Evolutionary conservation across 768 basidiomycete species (phyloP), one percentile per base, ranked within the genome.

Genomic region (Macrolepiota fuliginosa): DNA sequence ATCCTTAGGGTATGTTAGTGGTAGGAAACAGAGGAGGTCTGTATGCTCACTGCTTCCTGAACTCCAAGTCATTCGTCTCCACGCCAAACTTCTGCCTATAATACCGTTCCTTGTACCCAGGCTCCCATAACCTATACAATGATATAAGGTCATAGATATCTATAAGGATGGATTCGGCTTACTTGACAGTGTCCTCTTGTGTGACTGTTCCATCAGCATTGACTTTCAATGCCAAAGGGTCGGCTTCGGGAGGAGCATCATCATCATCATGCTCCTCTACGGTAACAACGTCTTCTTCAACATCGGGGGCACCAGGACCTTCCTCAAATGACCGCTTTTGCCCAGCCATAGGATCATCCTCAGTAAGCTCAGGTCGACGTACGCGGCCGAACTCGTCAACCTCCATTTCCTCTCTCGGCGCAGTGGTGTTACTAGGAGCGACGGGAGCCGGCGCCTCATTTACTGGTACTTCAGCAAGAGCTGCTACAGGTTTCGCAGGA

Each of bases 41-140:
- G 25, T 9, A 17, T 79, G n/a, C 86, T 66, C 68, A 98, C 95
- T 80, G 70, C 70, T 85, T 87, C 64, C 84, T 82, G 74, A 94
- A 91, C 61, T 88, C 86, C 1, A 68, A 71, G 66, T 98, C 92
- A n/a, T 76, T 81, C 19, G 81, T 72, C 65, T 89, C 83, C 12
- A 92, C 78, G 1, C 88, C 89, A 69, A 98, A 99, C 76, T 99
- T 99, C 69, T 92, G 89, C 50, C 83, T 81, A 68, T 99, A 99
- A 72, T 99, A 99, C 42, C 97, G 86, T 66, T 96, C 93, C 71
- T 86, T 88, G 74, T 99, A 99, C 27, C 96, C 97, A 1, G 95
- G 88, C 73, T 98, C 95, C 88, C 93, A 99, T 22, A 98, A 77
- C 70, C 96, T 98, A 67, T 4, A 25, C 63, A 57, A 37, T 39